Conservation (phyloP, 768 basidiomycete species). For the Collybia sp. region DNA sequence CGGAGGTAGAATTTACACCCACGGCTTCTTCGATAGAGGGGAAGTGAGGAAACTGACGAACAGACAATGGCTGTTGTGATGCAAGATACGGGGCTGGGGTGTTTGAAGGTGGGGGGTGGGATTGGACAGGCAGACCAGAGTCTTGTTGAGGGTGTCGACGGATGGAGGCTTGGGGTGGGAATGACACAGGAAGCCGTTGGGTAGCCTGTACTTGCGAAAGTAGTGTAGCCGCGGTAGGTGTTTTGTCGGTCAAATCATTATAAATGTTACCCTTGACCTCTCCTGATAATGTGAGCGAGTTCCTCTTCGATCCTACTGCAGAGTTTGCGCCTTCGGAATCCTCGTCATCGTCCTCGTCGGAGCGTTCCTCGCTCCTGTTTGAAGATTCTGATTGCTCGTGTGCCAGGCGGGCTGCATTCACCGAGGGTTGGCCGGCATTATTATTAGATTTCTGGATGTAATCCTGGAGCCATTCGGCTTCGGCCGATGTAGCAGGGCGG, state of each 20-base stretch:
- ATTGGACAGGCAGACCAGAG: constrained; percentile 44
- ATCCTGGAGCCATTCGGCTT: constrained; percentile 89
- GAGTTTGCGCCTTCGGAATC: constrained; percentile 74
- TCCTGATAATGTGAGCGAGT: constrained; percentile 61
- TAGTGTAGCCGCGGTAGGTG: constrained; percentile 74
- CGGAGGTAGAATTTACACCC: constrained; percentile 65
- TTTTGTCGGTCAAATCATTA: constrained; percentile 75
- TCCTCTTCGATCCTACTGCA: constrained; percentile 62
- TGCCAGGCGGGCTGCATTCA: constrained; percentile 69
- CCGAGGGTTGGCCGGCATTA: constrained; percentile 69
- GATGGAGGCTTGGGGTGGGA: constrained; percentile 70
- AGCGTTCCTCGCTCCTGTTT: constrained; percentile 62
- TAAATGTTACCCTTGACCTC: constrained; percentile 59
- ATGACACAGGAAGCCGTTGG: constrained; percentile 53
- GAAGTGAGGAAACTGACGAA: constrained; percentile 76
- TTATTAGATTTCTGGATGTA: constrained; percentile 91
- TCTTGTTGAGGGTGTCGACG: constrained; percentile 69
- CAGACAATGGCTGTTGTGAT: constrained; percentile 52
- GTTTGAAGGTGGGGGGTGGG: constrained; percentile 52
- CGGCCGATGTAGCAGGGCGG: constrained; percentile 84
- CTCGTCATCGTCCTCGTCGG: constrained; percentile 84
- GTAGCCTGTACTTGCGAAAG: constrained; percentile 75
- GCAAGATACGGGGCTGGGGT: constrained; percentile 43
- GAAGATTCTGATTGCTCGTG: constrained; percentile 63
- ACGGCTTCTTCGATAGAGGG: constrained; percentile 86